phyloP scores from a whole-genome alignment of 1,139 yeast genomes.

The Candida mesenterica region DNA sequence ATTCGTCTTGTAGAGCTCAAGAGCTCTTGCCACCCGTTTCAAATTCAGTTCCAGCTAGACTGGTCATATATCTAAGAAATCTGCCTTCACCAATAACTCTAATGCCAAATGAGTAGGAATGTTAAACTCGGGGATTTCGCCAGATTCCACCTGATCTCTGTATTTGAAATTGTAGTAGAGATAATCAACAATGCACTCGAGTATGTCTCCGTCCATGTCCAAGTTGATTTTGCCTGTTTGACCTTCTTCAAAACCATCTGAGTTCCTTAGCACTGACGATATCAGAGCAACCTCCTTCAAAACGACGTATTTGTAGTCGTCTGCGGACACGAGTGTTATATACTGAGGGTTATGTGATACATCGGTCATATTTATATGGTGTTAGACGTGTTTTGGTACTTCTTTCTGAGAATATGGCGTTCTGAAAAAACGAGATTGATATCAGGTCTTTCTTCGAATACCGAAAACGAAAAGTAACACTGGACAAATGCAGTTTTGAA shows the following conservation, averaged over 20 bases:
- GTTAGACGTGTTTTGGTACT: not conserved
- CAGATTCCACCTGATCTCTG: constrained; percentile 53
- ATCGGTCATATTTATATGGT: not conserved
- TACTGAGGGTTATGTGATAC: constrained; percentile 20
- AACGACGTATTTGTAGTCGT: constrained; percentile 64
- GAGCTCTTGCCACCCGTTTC: too few species aligned
- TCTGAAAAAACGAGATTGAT: not conserved
- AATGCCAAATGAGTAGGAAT: constrained; percentile 93
- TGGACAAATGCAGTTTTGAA: too few species aligned
- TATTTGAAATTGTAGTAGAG: constrained; percentile 74
- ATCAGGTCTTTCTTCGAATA: too few species aligned
- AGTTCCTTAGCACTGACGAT: constrained; percentile 75
- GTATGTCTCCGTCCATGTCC: constrained; percentile 70
- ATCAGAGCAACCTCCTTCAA: constrained; percentile 77
- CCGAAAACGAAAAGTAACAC: too few species aligned
- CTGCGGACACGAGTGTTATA: constrained; percentile 74
- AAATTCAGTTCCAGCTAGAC: too few species aligned
- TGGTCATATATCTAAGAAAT: constrained; percentile 64
- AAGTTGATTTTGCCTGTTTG: constrained; percentile 48
- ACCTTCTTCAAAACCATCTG: constrained; percentile 61
- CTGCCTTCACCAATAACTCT: constrained; percentile 89
- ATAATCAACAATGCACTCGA: constrained; percentile 85
- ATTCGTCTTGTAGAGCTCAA: too few species aligned
- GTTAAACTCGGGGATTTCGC: constrained; percentile 76
- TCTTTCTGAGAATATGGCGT: not conserved